Evolutionary conservation across 805 yeast species (phyloP).

Genomic region (Nakazawaea ambrosiae): DNA sequence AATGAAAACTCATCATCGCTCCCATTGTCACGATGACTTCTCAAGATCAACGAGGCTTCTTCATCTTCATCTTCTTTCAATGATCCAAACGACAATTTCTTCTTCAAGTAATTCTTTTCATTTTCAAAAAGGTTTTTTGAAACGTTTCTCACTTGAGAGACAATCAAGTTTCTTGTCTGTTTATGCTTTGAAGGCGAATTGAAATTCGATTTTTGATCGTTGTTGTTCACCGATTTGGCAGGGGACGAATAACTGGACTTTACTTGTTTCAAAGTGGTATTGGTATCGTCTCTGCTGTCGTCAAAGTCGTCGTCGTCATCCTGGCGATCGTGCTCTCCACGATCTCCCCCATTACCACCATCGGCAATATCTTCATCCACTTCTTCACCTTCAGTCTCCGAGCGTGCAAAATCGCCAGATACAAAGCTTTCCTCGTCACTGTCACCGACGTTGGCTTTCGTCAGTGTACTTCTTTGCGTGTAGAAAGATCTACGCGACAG

Average conservation of each 20-base stretch:
- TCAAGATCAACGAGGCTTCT: neutral
- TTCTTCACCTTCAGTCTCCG: neutral
- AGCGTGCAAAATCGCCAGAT: neutral
- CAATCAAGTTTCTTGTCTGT: constrained; percentile 1
- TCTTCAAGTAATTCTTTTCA: constrained; percentile 5
- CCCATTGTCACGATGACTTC: constrained; percentile 1
- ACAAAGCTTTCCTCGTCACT: neutral
- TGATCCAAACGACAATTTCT: constrained; percentile 9
- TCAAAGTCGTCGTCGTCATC: constrained; percentile 2
- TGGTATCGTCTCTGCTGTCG: constrained; percentile 5
- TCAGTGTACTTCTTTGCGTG: too few relatives aligned
- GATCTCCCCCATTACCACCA: neutral
- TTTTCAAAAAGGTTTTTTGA: constrained; percentile 8
- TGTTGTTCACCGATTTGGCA: neutral
- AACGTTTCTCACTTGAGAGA: constrained; percentile 11
- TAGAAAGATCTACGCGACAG: too few relatives aligned
- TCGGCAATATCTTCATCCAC: neutral
- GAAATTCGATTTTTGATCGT: neutral
- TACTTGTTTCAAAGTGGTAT: constrained; percentile 6
- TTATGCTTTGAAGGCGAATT: neutral
- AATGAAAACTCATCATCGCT: constrained; percentile 1
- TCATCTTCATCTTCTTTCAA: constrained; percentile 7
- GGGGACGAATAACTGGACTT: constrained; percentile 1
- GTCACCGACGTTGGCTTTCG: neutral
- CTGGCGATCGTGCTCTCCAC: neutral